Conservation (phyloP, 2,329 filamentous ascomycete species). For the Fusarium sulawesiense region DNA sequence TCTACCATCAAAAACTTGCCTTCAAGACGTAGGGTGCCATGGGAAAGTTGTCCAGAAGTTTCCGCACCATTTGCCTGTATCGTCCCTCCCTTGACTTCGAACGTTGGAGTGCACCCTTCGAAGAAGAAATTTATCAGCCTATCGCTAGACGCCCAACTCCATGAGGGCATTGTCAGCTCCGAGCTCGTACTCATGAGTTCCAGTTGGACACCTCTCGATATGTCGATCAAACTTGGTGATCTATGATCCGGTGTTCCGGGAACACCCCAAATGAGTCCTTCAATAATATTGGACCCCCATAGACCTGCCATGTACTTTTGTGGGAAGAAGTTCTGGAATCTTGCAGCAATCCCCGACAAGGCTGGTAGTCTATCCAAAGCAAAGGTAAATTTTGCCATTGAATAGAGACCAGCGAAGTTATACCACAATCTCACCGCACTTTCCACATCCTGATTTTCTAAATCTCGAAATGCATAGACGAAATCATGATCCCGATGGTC, state of each 20-base stretch:
- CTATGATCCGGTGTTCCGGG: neutral
- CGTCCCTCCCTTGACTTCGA: neutral
- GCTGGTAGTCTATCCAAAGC: slow-evolving; percentile 1
- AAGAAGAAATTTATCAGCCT: neutral
- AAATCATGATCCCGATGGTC: neutral
- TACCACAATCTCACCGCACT: neutral
- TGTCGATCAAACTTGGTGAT: neutral
- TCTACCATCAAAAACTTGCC: neutral
- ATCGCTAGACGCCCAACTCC: slow-evolving; percentile 1
- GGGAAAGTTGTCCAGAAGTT: neutral
- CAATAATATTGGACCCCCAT: neutral
- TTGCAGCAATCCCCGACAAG: neutral
- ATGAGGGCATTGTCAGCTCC: neutral
- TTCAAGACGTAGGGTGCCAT: neutral
- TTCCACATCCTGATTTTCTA: rapidly evolving
- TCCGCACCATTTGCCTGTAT: neutral
- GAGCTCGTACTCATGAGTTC: too few species aligned
- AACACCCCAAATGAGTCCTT: neutral
- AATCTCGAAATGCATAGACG: neutral
- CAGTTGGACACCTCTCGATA: neutral
- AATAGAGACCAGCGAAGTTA: neutral
- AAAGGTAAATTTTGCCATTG: neutral
- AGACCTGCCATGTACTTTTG: slow-evolving; percentile 1
- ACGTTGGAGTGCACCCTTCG: neutral
- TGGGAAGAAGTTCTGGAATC: neutral